phyloP scores from a whole-genome alignment of 2,329 filamentous ascomycete species.

The Coniochaeta sp. region DNA sequence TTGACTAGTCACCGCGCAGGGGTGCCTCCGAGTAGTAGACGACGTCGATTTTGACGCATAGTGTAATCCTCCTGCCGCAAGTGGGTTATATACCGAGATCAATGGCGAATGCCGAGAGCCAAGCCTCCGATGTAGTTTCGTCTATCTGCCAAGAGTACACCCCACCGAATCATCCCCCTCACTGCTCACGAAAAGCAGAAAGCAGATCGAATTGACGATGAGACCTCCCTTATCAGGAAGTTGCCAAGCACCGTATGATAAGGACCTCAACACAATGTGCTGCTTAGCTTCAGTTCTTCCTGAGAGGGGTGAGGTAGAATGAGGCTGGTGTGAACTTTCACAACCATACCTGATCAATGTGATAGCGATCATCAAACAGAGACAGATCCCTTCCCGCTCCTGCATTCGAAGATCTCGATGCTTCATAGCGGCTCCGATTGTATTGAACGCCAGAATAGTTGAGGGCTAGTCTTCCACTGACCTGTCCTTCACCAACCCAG shows the following conservation, averaged over 20 bases:
- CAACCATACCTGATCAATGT: neutral
- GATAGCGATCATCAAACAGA: no score
- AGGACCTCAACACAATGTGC: neutral
- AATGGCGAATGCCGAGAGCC: neutral
- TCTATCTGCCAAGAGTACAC: neutral
- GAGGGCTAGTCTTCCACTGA: no score
- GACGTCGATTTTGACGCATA: neutral
- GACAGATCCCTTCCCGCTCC: no score
- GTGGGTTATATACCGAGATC: neutral
- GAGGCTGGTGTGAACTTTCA: neutral
- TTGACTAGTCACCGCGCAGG: neutral
- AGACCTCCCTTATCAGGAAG: conserved; percentile 2
- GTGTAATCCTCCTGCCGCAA: neutral
- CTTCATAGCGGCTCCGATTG: no score
- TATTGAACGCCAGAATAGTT: no score
- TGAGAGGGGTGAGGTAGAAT: neutral
- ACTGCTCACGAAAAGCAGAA: neutral
- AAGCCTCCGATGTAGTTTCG: neutral
- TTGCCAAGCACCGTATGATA: neutral
- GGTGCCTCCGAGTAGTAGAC: neutral
- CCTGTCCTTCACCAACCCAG: no score
- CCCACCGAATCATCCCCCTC: neutral
- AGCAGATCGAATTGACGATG: neutral
- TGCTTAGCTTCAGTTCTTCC: neutral
- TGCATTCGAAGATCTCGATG: no score